Conservation (phyloP, 352 stramenopile species). For the Phytophthora lateralis region DNA sequence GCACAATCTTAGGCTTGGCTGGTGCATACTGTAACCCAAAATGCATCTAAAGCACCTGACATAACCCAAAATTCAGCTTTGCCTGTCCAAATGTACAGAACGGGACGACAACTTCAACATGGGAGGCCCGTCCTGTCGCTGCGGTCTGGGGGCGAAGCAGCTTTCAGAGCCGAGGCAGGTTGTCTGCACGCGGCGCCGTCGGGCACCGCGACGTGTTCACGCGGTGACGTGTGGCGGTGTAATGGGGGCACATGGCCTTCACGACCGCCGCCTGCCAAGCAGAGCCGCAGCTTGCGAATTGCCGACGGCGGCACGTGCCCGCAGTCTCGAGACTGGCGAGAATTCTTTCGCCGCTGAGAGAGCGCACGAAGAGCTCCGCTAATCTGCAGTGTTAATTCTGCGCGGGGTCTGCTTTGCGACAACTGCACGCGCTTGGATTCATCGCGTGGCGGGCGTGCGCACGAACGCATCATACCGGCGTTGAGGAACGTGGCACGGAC, state of each 20-base stretch:
- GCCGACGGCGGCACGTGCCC: slow-evolving; percentile 4
- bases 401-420: slow-evolving; percentile 10
- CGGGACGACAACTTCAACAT: slow-evolving; percentile 25
- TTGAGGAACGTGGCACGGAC: slow-evolving; percentile 8
- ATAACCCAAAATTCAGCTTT: neutral
- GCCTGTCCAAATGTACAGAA: slow-evolving; percentile 3
- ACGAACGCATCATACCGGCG: slow-evolving; percentile 14
- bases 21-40: too few relatives aligned
- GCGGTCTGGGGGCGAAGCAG: slow-evolving; percentile 20
- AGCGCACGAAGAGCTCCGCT: slow-evolving; percentile 16
- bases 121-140: slow-evolving; percentile 3
- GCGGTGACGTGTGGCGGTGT: slow-evolving; percentile 13
- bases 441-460: slow-evolving; percentile 9
- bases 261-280: slow-evolving; percentile 5
- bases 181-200: slow-evolving; percentile 18
- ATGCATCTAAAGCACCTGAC: too few relatives aligned
- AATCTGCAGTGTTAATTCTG: neutral
- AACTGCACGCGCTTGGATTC: slow-evolving; percentile 6
- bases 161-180: slow-evolving; percentile 9
- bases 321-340: slow-evolving; percentile 7
- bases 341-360: slow-evolving; percentile 24
- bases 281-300: neutral
- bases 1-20: slow-evolving; percentile 8
- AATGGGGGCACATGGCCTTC: slow-evolving; percentile 25
- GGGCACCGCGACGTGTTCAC: slow-evolving; percentile 14